Base-by-base conservation (phyloP, 192 early-diverging fungal species). In the Backusella westeae region DNA sequence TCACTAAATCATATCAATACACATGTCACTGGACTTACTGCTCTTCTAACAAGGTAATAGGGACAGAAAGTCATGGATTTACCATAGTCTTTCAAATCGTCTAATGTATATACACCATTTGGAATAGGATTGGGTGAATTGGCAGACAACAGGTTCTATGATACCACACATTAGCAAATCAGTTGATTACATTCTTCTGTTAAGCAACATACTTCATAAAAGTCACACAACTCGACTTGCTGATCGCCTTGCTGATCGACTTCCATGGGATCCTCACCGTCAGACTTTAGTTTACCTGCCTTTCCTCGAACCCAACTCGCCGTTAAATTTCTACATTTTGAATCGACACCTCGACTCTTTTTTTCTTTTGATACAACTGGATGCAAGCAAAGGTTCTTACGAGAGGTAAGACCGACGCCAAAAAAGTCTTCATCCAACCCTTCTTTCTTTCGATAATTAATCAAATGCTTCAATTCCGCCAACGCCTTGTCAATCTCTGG, bases 401-500 rank as follows among this genome's bases (percentile, higher is more conserved):
- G 91, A 75, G 93, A 93, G 0, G 98, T 95, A 72, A 99, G 82
- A 3, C 98, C 98, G 5, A 99, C 82, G 4, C 93, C 97, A 34
- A 99, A 83, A 85, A 98, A 98, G 32, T 89, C 80, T 56, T 97
- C 95, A 23, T 91, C 82, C 3, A 89, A 78, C 1, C 93, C 94
- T 34, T 91, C 82, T 52, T 81, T 79, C 78, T 81, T 85, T 19
- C 98, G 85, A 82, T 96, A 99, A 41, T 86, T 92, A 76, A 97
- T 93, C 79, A 99, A 77, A 26, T 96, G 89, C 79, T 96, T 93
- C 74, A 99, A 88, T 88, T 99, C 98, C 6, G 94, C 94, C 63
- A 99, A 83, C 2, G 97, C 97, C 84, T 99, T 99, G 83, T 99
- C 98, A 74, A 99, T 99, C 78, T 99, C 98, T 9, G 98, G 98